Base-by-base conservation (phyloP, 495 filamentous ascomycete genomes). In the Penicillium lagena region DNA sequence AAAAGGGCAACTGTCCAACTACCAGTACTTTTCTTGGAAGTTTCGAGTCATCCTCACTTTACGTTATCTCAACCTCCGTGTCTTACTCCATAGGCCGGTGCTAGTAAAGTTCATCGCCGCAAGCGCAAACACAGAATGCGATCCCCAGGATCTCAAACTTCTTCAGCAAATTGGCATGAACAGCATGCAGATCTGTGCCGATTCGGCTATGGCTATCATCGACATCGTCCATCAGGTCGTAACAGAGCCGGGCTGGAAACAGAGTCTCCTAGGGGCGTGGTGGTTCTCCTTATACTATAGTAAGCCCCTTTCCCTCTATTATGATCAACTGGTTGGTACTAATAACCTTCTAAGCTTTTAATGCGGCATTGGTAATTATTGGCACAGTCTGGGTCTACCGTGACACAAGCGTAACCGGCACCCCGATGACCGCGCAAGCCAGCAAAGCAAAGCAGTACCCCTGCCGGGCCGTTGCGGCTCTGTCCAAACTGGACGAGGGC, bases 281-380 rank as follows among this genome's bases (percentile, higher is more conserved):
- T 66, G 62, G 62, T 71, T 60, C 40, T 67, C 68, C 6, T 40
- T 72, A 12, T 70, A 70, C 22, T 72, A 70, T 42, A 65, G 66
- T 68, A 53, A 15, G 50, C 41, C n/a, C 29, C 12, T 7, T 29
- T 33, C 22, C 2, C 7, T 13, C 43, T 12, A 29, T 6, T 22
- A 22, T 3, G 22, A 22, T 22, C 22, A 22, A 27, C 7, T 29
- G n/a, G 1, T 7, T 9, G 6, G n/a, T 12, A 7, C 39, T 38
- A 12, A 40, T 40, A 29, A 2, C 1, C 32, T 22, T 9, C 10
- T 8, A 22, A 70, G 67, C 62, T 10, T 72, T 72, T 47, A 70
- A 71, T 12, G 57, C 69, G 1, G 63, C 55, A 2, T 49, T 72
- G 8, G 63, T 70, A 2, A 54, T 70, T 3, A 47, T 70, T 9